Conservation (phyloP, 176 grass and related monocot species). For the Hordeum marinum region DNA sequence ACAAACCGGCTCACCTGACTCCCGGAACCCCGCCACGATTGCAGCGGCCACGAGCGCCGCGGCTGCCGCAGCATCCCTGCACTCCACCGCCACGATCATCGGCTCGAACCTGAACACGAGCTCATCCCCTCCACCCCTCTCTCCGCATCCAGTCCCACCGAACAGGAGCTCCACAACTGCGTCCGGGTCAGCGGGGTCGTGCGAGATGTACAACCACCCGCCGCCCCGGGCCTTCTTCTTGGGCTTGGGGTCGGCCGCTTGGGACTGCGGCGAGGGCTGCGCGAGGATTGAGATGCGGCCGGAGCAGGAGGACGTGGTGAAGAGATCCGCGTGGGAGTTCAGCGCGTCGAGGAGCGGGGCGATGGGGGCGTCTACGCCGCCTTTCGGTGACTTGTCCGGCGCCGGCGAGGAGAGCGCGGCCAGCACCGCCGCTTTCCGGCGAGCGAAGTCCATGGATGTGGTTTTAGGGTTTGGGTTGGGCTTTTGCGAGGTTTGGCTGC, state of each 20-base stretch:
- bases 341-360: conserved; percentile 55
- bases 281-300: conserved; percentile 86
- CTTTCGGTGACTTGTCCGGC: conserved; percentile 94
- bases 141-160: conserved; percentile 10
- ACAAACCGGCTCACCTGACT: conserved; percentile 57
- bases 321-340: conserved; percentile 64
- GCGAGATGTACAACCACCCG: conserved; percentile 79
- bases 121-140: conserved; percentile 41
- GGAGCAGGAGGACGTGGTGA: conserved; percentile 97
- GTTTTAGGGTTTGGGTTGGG: conserved; percentile 40
- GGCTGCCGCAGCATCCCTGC: conserved; percentile 51
- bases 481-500: conserved; percentile 26
- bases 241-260: conserved; percentile 8
- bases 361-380: conserved; percentile 67
- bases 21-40: conserved; percentile 70
- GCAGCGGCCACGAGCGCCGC: conserved; percentile 56
- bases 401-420: conserved; percentile 51
- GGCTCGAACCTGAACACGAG: conserved; percentile 92
- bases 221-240: conserved; percentile 89
- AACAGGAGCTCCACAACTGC: conserved; percentile 56
- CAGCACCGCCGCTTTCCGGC: conserved; percentile 65
- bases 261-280: conserved; percentile 30
- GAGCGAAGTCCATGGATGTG: conserved; percentile 59
- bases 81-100: conserved; percentile 85
- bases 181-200: conserved; percentile 66